These are phyloP conservation scores for Endocalyx cinctus DNA, from an alignment of 2,329 filamentous ascomycete genomes.

Conservation along the genomic window DNA sequence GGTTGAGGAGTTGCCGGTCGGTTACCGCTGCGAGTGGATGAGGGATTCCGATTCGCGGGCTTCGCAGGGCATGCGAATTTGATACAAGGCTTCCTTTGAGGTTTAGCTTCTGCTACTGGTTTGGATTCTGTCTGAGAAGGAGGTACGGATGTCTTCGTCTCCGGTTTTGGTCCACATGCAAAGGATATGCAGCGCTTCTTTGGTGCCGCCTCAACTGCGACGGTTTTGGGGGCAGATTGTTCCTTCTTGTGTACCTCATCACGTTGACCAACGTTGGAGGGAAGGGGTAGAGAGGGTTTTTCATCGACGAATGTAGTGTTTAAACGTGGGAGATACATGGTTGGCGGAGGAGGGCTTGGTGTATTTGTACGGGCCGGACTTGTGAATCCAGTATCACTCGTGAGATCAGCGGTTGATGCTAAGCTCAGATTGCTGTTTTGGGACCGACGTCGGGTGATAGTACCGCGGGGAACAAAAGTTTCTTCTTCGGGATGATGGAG, in stretches of 20 bases:
- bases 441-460: slow-evolving; percentile 48
- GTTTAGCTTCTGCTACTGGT: slow-evolving; percentile 32
- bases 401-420: slow-evolving; percentile 82
- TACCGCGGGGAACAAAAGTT: slow-evolving; percentile 5
- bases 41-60: slow-evolving; percentile 38
- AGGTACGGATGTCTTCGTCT: slow-evolving; percentile 37
- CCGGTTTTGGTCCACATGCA: slow-evolving; percentile 68
- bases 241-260: too few relatives aligned
- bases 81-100: slow-evolving; percentile 57
- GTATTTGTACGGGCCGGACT: slow-evolving; percentile 85
- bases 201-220: slow-evolving; percentile 57
- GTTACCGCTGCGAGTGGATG: slow-evolving; percentile 26
- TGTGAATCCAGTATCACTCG: slow-evolving; percentile 88
- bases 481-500: slow-evolving; percentile 64
- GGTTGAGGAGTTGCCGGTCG: slow-evolving; percentile 4
- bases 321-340: slow-evolving; percentile 44
- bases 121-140: slow-evolving; percentile 30
- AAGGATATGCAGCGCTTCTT: slow-evolving; percentile 92
- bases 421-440: slow-evolving; percentile 76
- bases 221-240: slow-evolving; percentile 51
- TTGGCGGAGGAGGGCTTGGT: slow-evolving; percentile 77
- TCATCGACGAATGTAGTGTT: slow-evolving; percentile 23
- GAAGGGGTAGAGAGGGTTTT: too few relatives aligned
- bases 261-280: too few relatives aligned
- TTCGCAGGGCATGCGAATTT: slow-evolving; percentile 70